Base-by-base conservation (phyloP, 2,329 filamentous ascomycete genomes). In the Fusarium anguioides region DNA sequence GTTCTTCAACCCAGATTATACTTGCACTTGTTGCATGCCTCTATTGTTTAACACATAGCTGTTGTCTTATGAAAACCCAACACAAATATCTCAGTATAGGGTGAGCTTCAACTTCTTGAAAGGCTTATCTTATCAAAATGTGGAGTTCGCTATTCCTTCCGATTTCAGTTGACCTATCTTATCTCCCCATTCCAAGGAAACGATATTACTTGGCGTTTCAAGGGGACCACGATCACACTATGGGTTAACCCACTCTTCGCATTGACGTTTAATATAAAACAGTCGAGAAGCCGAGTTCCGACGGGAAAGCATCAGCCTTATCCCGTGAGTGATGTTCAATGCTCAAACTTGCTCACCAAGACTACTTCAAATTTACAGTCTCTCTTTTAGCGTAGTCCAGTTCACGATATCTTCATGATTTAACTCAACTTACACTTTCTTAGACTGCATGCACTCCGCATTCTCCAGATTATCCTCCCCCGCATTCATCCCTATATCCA, bases 131-230 rank as follows among this genome's bases (percentile, higher is more conserved):
- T 29, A 50, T 50, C 47, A 49, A 11, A 5, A 15, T 1, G 33
- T 41, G 5, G 33, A 35, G 8, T 15, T 42, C 23, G 46, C 18
- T 21, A 41, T 23, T 0, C 8, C 27, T 18, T 10, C 47, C 18
- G 31, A 6, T 23, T 50, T 29, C 2, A 6, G 18, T 15, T 8
- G 2, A 0, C 18, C 8, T 42, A 42, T 42, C 35, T 42, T 29
- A 50, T 42, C 47, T 20, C 7, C 9, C 24, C 24, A 5, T 31
- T 11, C 14, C 24, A 4, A n/a, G 24, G 24, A 50, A 42, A 42
- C 24, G 47, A 50, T 18, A 50, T 50, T 50, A 50, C 47, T 50
- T 50, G 47, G 47, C 47, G 47, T 50, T 50, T 42, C 47, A 50
- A 50, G 47, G 47, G 47, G 47, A 42, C 18, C 4, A 9, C 18